Conservation (phyloP, 495 filamentous ascomycete genomes). For the Astrothelium subdiscretum region DNA sequence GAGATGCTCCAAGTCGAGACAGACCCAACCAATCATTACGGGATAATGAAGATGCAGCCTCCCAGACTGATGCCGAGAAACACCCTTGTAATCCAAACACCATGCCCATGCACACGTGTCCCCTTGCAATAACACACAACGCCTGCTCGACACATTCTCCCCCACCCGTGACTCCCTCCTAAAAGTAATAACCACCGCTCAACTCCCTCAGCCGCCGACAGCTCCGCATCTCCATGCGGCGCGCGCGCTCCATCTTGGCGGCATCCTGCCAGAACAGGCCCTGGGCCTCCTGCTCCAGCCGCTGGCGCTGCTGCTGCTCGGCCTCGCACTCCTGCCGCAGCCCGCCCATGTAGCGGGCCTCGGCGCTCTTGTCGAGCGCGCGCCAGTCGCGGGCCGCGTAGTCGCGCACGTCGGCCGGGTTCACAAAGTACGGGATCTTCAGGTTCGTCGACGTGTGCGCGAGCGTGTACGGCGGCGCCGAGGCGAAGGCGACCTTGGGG, state of each 20-base stretch:
- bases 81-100: background rate
- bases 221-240: constrained; percentile 47
- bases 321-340: constrained; percentile 58
- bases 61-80: background rate
- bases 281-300: constrained; percentile 64
- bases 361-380: constrained; percentile 65
- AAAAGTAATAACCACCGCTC: constrained; percentile 9
- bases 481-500: constrained; percentile 62
- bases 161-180: background rate
- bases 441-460: constrained; percentile 58
- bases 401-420: constrained; percentile 62
- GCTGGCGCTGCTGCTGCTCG: constrained; percentile 50
- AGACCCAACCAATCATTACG: too few species aligned
- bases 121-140: background rate
- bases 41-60: too few species aligned
- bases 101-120: background rate
- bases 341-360: constrained; percentile 53
- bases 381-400: constrained; percentile 53
- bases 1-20: background rate
- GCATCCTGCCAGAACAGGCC: constrained; percentile 80
- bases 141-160: too few species aligned
- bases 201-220: constrained; percentile 43
- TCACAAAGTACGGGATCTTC: constrained; percentile 71
- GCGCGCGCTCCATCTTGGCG: constrained; percentile 59
- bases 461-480: constrained; percentile 57